phyloP scores from a whole-genome alignment of 768 basidiomycete genomes.

The Boletellus sp. region DNA sequence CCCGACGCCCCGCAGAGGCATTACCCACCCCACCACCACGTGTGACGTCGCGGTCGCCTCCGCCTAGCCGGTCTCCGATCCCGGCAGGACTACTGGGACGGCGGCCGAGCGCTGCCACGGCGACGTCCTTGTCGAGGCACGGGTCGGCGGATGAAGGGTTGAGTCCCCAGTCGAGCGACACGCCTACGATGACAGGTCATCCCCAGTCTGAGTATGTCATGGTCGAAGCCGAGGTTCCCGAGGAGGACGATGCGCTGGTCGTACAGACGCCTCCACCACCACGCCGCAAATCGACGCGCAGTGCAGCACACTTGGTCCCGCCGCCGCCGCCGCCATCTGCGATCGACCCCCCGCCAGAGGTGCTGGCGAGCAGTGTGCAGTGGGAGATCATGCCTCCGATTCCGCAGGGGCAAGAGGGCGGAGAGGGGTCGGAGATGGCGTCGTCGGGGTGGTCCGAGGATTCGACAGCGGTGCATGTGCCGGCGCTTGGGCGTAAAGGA shows the following conservation, averaged over 20 bases:
- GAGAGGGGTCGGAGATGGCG: conserved; percentile 39
- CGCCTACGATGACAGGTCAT: conserved; percentile 6
- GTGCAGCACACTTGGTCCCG: conserved; percentile 20
- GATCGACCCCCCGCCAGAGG: conserved; percentile 31
- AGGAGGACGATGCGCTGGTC: conserved; percentile 24
- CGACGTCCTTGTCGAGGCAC: conserved; percentile 34
- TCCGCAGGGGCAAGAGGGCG: conserved; percentile 51
- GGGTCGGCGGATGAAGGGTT: conserved; percentile 33
- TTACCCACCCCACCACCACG: conserved; percentile 49
- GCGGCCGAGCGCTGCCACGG: conserved; percentile 33
- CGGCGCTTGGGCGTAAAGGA: conserved; percentile 22
- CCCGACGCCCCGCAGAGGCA: conserved; percentile 27
- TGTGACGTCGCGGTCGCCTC: conserved; percentile 27
- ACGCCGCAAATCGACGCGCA: conserved; percentile 36
- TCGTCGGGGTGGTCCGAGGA: conserved; percentile 67
- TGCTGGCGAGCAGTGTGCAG: conserved; percentile 42
- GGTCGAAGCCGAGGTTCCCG: conserved; percentile 50
- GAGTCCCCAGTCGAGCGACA: not conserved
- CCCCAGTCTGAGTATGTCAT: conserved; percentile 56
- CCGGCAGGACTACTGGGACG: conserved; percentile 32
- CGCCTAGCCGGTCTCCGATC: conserved; percentile 36
- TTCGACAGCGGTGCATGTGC: conserved; percentile 34
- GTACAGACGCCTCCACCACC: conserved; percentile 38
- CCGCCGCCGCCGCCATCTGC: conserved; percentile 39
- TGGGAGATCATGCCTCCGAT: conserved; percentile 64